phyloP scores from a whole-genome alignment of 1,139 yeast genomes.

The Candida tropicalis region DNA sequence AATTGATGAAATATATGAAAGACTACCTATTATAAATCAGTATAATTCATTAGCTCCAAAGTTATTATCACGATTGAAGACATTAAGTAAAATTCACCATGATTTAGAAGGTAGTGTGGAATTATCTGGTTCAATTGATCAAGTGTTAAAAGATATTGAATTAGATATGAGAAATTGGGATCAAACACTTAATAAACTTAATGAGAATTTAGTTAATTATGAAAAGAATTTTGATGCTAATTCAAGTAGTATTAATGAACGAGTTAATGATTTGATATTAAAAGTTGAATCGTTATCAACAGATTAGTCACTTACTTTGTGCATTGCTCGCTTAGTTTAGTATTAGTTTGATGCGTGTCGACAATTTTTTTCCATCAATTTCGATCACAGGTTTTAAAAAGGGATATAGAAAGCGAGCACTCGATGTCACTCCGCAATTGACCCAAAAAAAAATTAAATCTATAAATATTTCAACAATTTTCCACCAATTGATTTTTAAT shows the following conservation, averaged over 20 bases:
- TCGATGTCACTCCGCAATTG: constrained; percentile 1
- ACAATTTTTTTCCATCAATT: not conserved
- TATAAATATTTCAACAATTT: constrained; percentile 1
- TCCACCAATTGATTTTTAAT: not conserved
- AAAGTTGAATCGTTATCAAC: constrained; percentile 10
- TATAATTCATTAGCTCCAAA: constrained; percentile 41
- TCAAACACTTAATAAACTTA: constrained; percentile 35
- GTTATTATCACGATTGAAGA: constrained; percentile 43
- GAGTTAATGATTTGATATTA: constrained; percentile 17
- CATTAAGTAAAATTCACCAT: constrained; percentile 47
- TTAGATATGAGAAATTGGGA: constrained; percentile 47
- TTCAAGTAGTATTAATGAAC: constrained; percentile 15
- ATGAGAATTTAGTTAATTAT: constrained; percentile 33
- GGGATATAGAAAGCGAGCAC: constrained; percentile 1
- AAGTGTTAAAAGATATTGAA: constrained; percentile 33
- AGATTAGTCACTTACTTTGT: constrained; percentile 5
- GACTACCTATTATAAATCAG: constrained; percentile 38
- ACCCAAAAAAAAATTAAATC: not conserved
- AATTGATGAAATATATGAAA: constrained; percentile 40
- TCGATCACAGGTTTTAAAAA: not conserved
- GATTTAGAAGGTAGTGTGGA: constrained; percentile 33
- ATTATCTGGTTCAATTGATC: constrained; percentile 36
- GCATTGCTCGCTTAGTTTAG: not conserved
- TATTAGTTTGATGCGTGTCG: too few relatives aligned
- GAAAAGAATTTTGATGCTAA: constrained; percentile 19